Conservation (phyloP, 208 protist species). For the Giardia muris region DNA sequence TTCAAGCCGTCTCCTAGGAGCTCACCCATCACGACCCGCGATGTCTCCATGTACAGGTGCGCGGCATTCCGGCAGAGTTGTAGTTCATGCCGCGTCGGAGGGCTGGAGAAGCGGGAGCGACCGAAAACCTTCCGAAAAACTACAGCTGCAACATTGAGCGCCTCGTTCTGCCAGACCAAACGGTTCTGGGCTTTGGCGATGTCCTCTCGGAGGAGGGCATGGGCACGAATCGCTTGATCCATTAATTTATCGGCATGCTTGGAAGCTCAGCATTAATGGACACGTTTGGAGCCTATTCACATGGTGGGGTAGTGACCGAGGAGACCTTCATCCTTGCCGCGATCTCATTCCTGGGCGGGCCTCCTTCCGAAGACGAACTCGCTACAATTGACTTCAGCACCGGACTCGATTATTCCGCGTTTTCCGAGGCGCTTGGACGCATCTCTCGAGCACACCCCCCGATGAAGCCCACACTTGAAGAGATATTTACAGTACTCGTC, state of each 20-base stretch:
- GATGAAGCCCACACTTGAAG: no score
- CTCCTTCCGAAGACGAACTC: not conserved
- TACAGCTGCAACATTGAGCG: not conserved
- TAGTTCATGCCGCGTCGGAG: not conserved
- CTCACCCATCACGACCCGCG: not conserved
- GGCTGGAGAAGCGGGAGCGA: not conserved
- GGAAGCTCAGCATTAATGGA: not conserved
- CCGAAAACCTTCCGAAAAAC: not conserved
- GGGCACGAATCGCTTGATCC: not conserved
- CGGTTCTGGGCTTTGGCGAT: not conserved
- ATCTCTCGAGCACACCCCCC: no score
- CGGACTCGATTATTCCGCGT: not conserved
- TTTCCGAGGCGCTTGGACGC: not conserved
- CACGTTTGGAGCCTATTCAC: not conserved
- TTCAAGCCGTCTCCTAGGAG: not conserved
- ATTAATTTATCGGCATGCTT: not conserved
- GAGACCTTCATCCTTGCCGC: not conserved
- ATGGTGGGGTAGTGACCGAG: not conserved
- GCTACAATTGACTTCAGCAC: not conserved
- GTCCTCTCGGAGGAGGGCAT: not conserved
- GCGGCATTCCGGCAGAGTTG: not conserved
- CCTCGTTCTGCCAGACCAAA: not conserved
- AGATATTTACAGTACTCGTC: no score
- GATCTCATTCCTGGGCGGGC: not conserved
- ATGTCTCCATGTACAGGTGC: not conserved